Evolutionary conservation across 768 basidiomycete species (phyloP).

Genomic region (Amanita subjunquillea): DNA sequence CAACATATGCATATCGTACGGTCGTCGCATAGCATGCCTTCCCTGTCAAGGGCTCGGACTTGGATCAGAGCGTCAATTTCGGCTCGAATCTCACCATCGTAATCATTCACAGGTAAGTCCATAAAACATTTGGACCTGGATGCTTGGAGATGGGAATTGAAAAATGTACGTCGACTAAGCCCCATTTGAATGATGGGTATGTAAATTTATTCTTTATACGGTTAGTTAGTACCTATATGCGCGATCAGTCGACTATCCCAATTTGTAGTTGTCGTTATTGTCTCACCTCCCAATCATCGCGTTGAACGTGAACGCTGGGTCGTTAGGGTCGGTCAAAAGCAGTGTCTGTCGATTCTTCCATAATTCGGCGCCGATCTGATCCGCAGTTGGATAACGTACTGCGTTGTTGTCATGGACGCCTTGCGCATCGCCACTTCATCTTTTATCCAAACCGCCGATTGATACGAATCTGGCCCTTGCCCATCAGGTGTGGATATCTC

Average conservation of each 20-base stretch:
- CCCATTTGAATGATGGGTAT: background rate
- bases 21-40: conserved; percentile 9
- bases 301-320: conserved; percentile 40
- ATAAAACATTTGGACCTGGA: conserved; percentile 30
- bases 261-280: background rate
- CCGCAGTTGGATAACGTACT: conserved; percentile 15
- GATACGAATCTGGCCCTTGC: conserved; percentile 49
- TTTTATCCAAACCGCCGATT: conserved; percentile 44
- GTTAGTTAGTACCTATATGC: conserved; percentile 35
- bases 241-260: background rate
- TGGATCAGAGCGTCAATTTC: background rate
- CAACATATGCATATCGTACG: background rate
- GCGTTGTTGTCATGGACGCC: conserved; percentile 45
- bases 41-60: conserved; percentile 7
- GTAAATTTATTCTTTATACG: conserved; percentile 30
- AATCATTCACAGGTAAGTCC: conserved; percentile 40
- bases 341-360: conserved; percentile 17
- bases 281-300: conserved; percentile 25
- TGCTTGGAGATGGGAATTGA: conserved; percentile 41
- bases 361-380: background rate
- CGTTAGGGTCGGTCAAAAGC: conserved; percentile 32
- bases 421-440: conserved; percentile 35
- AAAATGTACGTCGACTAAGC: conserved; percentile 29
- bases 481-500: conserved; percentile 40
- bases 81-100: conserved; percentile 25